phyloP scores from a whole-genome alignment of 768 basidiomycete species.

The Hysterangium stoloniferum region DNA sequence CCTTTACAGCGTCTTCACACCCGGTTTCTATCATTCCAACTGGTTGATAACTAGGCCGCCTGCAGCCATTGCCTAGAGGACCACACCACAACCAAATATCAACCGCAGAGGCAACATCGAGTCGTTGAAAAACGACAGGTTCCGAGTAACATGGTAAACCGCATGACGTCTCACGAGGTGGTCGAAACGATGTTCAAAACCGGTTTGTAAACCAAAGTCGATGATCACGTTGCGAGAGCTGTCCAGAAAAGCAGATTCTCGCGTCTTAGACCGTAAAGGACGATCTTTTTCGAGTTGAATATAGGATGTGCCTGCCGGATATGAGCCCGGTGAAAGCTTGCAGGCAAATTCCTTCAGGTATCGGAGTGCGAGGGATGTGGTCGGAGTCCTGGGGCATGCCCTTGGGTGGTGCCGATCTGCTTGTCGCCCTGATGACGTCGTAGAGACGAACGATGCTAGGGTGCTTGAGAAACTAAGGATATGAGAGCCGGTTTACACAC shows the following conservation, averaged over 20 bases:
- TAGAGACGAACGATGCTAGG: conserved; percentile 97
- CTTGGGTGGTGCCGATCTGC: conserved; percentile 98
- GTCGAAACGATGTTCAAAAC: conserved; percentile 85
- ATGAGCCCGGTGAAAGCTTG: conserved; percentile 94
- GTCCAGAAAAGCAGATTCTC: conserved; percentile 96
- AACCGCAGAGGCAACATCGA: conserved; percentile 95
- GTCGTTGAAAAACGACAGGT: conserved; percentile 94
- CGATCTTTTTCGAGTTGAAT: conserved; percentile 99
- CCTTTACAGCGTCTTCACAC: too few relatives aligned
- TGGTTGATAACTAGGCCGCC: too few relatives aligned
- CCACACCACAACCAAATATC: conserved; percentile 99
- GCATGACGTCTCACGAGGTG: conserved; percentile 98
- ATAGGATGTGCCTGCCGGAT: conserved; percentile 98
- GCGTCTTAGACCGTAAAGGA: conserved; percentile 97
- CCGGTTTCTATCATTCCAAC: too few relatives aligned
- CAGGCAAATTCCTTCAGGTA: conserved; percentile 94
- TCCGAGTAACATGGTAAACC: conserved; percentile 98
- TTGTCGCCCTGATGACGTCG: conserved; percentile 99
- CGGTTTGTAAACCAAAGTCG: conserved; percentile 98
- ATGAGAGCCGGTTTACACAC: conserved; percentile 11
- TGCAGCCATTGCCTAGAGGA: conserved; percentile 93
- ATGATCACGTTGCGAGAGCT: conserved; percentile 98
- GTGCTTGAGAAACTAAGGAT: conserved; percentile 75
- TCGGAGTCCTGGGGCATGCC: conserved; percentile 97
- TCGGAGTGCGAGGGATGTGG: conserved; percentile 94